A percentile compares a stretch with the other conserved stretches of the same genome.
phyloP scores from a whole-genome alignment of 208 protist species.

The Naegleria fowleri region DNA sequence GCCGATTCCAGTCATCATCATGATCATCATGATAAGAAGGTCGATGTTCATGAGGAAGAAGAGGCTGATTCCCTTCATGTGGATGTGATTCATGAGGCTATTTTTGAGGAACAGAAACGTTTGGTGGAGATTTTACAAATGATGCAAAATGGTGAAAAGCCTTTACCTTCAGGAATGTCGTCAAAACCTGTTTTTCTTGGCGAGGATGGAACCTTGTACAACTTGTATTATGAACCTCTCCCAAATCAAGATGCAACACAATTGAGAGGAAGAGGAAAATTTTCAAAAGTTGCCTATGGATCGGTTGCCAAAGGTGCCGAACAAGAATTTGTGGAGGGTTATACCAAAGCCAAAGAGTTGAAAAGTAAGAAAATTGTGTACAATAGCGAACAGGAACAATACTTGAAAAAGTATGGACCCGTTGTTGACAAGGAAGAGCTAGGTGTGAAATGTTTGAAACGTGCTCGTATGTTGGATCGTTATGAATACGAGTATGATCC shows the following conservation, averaged over 20 bases:
- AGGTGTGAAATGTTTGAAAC: not conserved
- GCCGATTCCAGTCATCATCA: not conserved
- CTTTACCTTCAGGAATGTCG: not conserved
- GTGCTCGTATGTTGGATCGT: not conserved
- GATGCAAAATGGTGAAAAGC: not conserved
- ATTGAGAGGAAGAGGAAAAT: not conserved
- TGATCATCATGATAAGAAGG: not conserved
- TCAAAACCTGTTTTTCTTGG: not conserved
- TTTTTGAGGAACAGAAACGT: not conserved
- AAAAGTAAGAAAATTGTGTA: not conserved
- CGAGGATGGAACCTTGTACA: constrained; percentile 23
- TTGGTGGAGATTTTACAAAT: not conserved
- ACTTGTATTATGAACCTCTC: not conserved
- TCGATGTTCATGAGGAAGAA: not conserved
- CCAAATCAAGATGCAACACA: not conserved
- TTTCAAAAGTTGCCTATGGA: not conserved
- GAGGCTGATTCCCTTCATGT: not conserved
- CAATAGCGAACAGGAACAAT: not conserved
- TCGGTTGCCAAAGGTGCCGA: not conserved
- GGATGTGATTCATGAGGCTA: not conserved
- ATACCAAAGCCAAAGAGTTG: not conserved
- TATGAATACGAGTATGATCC: not conserved
- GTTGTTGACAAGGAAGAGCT: not conserved
- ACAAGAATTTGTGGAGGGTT: not conserved
- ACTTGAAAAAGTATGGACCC: not conserved